Percentiles rank a stretch among this genome's conserved stretches.
phyloP scores from a whole-genome alignment of 768 basidiomycete genomes.

The Tubosaeta sp. region DNA sequence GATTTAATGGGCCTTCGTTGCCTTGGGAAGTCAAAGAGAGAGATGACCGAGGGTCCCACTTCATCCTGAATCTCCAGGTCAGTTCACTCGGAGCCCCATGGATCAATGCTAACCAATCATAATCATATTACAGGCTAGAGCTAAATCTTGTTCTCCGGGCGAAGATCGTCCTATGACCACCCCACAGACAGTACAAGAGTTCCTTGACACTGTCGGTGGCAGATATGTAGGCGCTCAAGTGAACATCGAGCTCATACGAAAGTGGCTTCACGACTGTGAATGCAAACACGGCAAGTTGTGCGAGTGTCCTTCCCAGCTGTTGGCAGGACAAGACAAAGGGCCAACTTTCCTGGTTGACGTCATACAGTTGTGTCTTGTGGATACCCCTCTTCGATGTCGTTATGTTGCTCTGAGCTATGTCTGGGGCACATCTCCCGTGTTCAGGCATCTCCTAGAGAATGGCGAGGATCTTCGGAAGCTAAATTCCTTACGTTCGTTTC shows the following conservation, averaged over 20 bases:
- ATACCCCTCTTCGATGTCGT: constrained; percentile 16
- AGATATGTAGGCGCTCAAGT: constrained; percentile 4
- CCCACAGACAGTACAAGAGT: not conserved
- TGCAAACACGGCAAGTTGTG: constrained; percentile 8
- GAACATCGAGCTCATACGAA: constrained; percentile 5
- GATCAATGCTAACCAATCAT: not conserved
- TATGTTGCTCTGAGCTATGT: constrained; percentile 24
- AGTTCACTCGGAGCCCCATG: not conserved
- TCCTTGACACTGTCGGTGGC: constrained; percentile 4
- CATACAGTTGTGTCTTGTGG: constrained; percentile 12
- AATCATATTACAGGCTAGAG: constrained; percentile 6
- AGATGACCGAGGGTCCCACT: not conserved
- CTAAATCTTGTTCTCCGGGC: not conserved
- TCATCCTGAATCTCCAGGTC: constrained; percentile 10
- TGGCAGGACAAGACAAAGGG: not conserved
- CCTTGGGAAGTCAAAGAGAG: constrained; percentile 9
- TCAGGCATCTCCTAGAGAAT: constrained; percentile 8
- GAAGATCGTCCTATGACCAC: not conserved
- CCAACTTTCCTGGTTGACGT: constrained; percentile 17
- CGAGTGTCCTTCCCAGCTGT: not conserved
- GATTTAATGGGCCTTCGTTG: not conserved
- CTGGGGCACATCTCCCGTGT: constrained; percentile 12
- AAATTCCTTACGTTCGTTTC: not conserved
- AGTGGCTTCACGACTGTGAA: constrained; percentile 15
- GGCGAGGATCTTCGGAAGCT: constrained; percentile 3